phyloP scores from a whole-genome alignment of 768 basidiomycete genomes.

The Termitomyces heimii region DNA sequence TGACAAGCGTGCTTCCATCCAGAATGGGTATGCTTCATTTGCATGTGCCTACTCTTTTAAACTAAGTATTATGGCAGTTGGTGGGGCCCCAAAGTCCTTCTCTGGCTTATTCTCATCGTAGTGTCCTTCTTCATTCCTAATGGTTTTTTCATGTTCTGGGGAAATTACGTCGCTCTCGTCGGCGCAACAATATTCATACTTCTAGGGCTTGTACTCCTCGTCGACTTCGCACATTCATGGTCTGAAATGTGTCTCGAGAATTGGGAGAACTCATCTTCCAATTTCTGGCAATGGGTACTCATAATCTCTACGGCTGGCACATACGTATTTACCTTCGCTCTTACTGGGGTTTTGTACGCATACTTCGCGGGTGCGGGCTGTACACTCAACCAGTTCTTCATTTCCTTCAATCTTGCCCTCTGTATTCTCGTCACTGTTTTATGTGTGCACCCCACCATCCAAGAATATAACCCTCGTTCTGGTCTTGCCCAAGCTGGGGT shows the following conservation, averaged over 20 bases:
- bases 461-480: conserved; percentile 90
- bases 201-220: conserved; percentile 91
- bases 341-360: conserved; percentile 85
- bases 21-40: conserved; percentile 73
- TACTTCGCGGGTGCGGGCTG: conserved; percentile 89
- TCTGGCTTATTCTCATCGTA: conserved; percentile 79
- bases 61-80: conserved; percentile 46
- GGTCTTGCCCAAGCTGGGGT: conserved; percentile 94
- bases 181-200: conserved; percentile 95
- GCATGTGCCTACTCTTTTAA: background rate
- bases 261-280: conserved; percentile 86
- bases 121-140: conserved; percentile 95
- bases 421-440: conserved; percentile 75
- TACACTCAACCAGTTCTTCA: conserved; percentile 93
- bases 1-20: conserved; percentile 90
- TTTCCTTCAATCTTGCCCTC: conserved; percentile 86
- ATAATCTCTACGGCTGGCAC: conserved; percentile 88
- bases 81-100: conserved; percentile 96
- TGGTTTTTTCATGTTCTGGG: conserved; percentile 98
- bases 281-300: conserved; percentile 94
- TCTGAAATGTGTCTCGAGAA: conserved; percentile 95
- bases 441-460: conserved; percentile 80
- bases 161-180: conserved; percentile 85
- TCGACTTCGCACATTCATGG: conserved; percentile 99
- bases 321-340: conserved; percentile 78